Conservation (phyloP, 2,329 filamentous ascomycete genomes). For the Fusarium sp. region DNA sequence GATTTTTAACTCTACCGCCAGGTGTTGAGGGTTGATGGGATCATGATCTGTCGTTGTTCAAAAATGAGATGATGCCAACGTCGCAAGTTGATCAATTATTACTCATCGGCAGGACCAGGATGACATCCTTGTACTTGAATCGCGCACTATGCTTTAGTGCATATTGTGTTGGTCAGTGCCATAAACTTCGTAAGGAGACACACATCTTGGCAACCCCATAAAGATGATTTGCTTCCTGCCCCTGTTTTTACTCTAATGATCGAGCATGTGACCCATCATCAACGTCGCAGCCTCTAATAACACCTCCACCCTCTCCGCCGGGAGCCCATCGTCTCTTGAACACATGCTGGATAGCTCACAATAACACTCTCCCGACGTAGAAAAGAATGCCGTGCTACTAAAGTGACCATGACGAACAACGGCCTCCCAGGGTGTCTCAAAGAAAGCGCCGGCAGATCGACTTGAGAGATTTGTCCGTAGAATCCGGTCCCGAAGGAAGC, state of each 20-base stretch:
- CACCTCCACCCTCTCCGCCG: neutral
- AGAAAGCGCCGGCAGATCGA: neutral
- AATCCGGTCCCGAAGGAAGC: neutral
- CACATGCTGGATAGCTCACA: neutral
- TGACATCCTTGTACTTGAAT: neutral
- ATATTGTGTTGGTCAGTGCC: neutral
- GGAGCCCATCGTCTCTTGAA: neutral
- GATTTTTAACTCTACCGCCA: neutral
- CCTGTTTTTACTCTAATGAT: neutral
- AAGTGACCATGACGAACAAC: neutral
- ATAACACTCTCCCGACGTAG: neutral
- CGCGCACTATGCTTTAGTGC: neutral
- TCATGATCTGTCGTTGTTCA: neutral
- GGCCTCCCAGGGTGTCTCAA: neutral
- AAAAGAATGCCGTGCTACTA: neutral
- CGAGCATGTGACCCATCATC: neutral
- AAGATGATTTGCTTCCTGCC: neutral
- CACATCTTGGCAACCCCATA: neutral
- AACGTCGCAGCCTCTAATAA: neutral
- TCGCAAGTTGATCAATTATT: neutral
- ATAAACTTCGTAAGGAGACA: too few relatives aligned
- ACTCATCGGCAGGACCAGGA: neutral
- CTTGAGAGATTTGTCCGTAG: neutral
- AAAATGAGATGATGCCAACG: neutral
- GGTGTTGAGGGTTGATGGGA: too few relatives aligned